Evolutionary conservation across 768 basidiomycete genomes (phyloP).

Genomic region (Hygrophoropsis aurantiaca): DNA sequence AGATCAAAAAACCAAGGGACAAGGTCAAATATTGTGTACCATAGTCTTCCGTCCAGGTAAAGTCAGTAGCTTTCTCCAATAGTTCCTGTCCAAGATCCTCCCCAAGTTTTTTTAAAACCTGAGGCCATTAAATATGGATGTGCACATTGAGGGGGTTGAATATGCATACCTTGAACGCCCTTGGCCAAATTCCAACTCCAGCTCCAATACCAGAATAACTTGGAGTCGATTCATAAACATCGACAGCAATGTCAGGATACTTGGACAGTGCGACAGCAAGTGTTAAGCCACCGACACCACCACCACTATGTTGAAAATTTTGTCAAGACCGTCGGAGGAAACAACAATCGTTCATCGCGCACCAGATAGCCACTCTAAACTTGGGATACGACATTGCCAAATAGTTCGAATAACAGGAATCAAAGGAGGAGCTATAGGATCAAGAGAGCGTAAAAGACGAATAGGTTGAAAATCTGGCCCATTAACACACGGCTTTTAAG

Average conservation of each 20-base stretch:
- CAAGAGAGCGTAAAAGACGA: no score
- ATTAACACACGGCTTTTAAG: no score
- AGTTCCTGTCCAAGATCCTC: constrained; percentile 15
- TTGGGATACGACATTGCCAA: constrained; percentile 19
- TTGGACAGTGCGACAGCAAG: constrained; percentile 34
- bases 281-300: constrained; percentile 41
- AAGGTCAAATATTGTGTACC: constrained; percentile 10
- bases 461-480: no score
- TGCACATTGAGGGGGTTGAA: no score
- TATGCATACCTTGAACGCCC: constrained; percentile 30
- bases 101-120: constrained; percentile 24
- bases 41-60: constrained; percentile 17
- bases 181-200: constrained; percentile 51
- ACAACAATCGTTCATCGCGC: constrained; percentile 1
- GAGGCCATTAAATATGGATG: no score
- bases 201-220: constrained; percentile 58
- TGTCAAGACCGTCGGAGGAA: background rate
- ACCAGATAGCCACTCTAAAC: constrained; percentile 30
- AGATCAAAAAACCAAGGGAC: background rate
- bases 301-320: no score
- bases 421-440: no score
- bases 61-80: constrained; percentile 17
- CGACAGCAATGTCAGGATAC: constrained; percentile 54
- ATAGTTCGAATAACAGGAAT: no score
- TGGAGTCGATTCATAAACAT: constrained; percentile 53